Percentiles rank a stretch among this genome's conserved stretches.
phyloP scores from a whole-genome alignment of 2,329 filamentous ascomycete species.

The Penicillium corylophilum region DNA sequence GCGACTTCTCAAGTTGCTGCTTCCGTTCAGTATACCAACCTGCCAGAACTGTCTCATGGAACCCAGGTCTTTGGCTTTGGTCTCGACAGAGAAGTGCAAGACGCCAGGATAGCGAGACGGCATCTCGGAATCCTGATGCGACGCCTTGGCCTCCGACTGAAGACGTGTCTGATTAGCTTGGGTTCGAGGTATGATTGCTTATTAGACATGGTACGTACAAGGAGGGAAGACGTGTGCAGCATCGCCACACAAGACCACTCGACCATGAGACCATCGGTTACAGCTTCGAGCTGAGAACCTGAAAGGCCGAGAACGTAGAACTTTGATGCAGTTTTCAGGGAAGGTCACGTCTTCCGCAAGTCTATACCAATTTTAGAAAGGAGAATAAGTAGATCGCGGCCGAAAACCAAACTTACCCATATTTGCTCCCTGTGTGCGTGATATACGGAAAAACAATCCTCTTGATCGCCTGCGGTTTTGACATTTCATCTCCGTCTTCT shows the following conservation, averaged over 20 bases:
- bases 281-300: slow-evolving; percentile 46
- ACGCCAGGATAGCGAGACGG: slow-evolving; percentile 38
- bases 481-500: slow-evolving; percentile 30
- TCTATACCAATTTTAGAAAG: slow-evolving; percentile 3
- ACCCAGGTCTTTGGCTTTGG: not conserved
- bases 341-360: slow-evolving; percentile 32
- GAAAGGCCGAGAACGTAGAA: slow-evolving; percentile 48
- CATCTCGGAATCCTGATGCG: slow-evolving; percentile 42
- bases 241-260: slow-evolving; percentile 48
- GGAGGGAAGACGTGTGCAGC: slow-evolving; percentile 54
- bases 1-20: slow-evolving; percentile 38
- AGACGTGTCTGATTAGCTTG: not conserved
- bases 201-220: slow-evolving; percentile 26
- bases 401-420: slow-evolving; percentile 12
- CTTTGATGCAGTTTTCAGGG: slow-evolving; percentile 47
- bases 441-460: slow-evolving; percentile 27
- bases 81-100: slow-evolving; percentile 29
- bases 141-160: slow-evolving; percentile 44
- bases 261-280: slow-evolving; percentile 47
- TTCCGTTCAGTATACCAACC: slow-evolving; percentile 40
- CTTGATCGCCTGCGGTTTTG: slow-evolving; percentile 13
- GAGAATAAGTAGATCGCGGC: too few species aligned
- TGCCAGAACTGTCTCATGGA: slow-evolving; percentile 26
- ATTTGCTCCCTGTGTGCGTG: slow-evolving; percentile 24
- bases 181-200: not conserved